Base-by-base conservation (phyloP, 2,329 filamentous ascomycete species). In the Anisogramma anomala region DNA sequence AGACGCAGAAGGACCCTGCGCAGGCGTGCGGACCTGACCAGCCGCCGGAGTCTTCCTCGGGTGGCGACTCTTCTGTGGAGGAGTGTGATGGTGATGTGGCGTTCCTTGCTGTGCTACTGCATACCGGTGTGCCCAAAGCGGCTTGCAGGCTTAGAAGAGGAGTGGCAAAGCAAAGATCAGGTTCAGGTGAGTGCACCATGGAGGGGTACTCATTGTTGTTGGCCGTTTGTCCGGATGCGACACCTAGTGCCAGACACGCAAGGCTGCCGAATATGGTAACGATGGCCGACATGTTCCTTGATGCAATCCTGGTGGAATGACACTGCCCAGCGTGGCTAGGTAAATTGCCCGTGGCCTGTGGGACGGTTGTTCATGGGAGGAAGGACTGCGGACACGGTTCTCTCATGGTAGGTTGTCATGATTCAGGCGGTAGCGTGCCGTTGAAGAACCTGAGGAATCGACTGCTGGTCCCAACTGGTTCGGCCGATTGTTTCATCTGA, bases 11-110 rank as follows among this genome's bases (percentile, higher is more conserved):
- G 8, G 17, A 26, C 22, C 39, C 46, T 7, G 42, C 46, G 40
- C 48, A 50, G 6, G 39, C 14, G 13, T 48, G 48, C 1, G 48
- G 48, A 1, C 48, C 48, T 13, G 30, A 33, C 48, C 48, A 50
- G 3, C 43, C 39, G 7, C 39, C 32, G 4, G 43, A 45, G 22
- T 42, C 32, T 13, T 36, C 20, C 9, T 36, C 43, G 5, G 32
- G n/a, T 4, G 14, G 17, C 1, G 19, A 11, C n/a, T 20, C 39
- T 5, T 35, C 22, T 15, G n/a, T 3, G 7, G 14, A 14, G 3
- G 39, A 19, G 10, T 18, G 10, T 2, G 17, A n/a, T 15, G 30
- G 23, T 27, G 25, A 7, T 17, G 10, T 10, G 39, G 37, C n/a
- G 20, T 28, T 32, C 3, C 26, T 7, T 4, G 32, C n/a, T 20